Evolutionary conservation across 1,139 yeast species (phyloP).

Genomic region (Tardiomyces blankii): DNA sequence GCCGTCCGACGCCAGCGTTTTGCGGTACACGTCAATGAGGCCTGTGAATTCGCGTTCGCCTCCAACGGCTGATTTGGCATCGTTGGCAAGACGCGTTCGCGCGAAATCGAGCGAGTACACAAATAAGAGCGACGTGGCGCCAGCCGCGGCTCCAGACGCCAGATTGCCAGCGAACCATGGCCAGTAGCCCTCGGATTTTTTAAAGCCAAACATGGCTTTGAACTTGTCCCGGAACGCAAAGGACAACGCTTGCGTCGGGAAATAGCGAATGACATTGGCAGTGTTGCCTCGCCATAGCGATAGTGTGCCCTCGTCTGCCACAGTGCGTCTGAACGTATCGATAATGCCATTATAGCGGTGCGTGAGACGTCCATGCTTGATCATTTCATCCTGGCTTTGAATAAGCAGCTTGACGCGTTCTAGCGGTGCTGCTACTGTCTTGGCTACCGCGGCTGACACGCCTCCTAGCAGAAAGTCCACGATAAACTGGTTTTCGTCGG

Average conservation of each 20-base stretch:
- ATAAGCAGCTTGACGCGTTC: conserved; percentile 73
- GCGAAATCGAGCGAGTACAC: conserved; percentile 78
- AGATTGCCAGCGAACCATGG: conserved; percentile 69
- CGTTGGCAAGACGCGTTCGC: conserved; percentile 77
- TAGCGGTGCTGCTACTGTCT: conserved; percentile 79
- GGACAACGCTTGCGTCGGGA: conserved; percentile 79
- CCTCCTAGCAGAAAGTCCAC: conserved; percentile 60
- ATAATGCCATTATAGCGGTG: conserved; percentile 54
- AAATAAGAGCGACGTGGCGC: conserved; percentile 63
- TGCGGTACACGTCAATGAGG: conserved; percentile 64
- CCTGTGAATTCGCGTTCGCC: conserved; percentile 75
- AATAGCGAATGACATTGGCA: conserved; percentile 73
- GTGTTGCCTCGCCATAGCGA: conserved; percentile 83
- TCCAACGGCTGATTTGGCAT: conserved; percentile 57
- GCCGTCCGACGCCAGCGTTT: conserved; percentile 69
- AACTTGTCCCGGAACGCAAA: conserved; percentile 78
- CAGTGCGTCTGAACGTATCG: conserved; percentile 66
- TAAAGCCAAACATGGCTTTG: conserved; percentile 67
- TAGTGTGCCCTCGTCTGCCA: conserved; percentile 57
- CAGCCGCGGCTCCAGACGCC: conserved; percentile 78
- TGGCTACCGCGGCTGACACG: conserved; percentile 76
- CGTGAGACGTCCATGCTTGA: conserved; percentile 68
- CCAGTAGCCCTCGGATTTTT: conserved; percentile 59
- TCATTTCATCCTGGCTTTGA: conserved; percentile 78
- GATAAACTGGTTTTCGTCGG: background rate